phyloP scores from a whole-genome alignment of 208 protist genomes.

The Porcisia hertigi region DNA sequence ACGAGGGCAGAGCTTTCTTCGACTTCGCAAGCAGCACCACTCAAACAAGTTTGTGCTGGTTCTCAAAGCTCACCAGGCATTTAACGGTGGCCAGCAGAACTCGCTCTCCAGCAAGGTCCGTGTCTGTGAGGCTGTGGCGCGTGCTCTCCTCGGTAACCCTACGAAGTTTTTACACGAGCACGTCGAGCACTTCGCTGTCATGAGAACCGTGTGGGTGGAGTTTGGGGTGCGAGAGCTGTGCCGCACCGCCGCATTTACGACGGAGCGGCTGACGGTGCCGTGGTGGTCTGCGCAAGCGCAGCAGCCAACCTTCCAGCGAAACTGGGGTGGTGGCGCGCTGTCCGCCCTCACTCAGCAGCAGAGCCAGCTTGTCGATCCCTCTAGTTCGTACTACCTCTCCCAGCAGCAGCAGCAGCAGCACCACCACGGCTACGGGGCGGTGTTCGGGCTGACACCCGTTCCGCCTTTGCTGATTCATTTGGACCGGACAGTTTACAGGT shows the following conservation, averaged over 20 bases:
- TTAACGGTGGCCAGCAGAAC: slow-evolving; percentile 43
- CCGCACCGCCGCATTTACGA: slow-evolving; percentile 56
- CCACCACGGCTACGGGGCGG: background rate
- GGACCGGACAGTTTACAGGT: slow-evolving; percentile 54
- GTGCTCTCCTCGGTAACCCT: slow-evolving; percentile 46
- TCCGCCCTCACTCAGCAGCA: background rate
- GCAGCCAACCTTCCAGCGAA: slow-evolving; percentile 25
- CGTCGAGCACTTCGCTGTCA: slow-evolving; percentile 46
- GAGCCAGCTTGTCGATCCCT: slow-evolving; percentile 23
- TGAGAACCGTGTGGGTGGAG: slow-evolving; percentile 50
- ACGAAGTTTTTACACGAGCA: slow-evolving; percentile 53
- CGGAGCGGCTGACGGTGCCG: slow-evolving; percentile 49
- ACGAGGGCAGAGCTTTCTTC: slow-evolving; percentile 41
- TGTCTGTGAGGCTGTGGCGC: slow-evolving; percentile 56
- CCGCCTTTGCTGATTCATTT: slow-evolving; percentile 53
- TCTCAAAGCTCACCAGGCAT: slow-evolving; percentile 60
- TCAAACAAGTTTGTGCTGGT: slow-evolving; percentile 42
- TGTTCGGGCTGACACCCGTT: slow-evolving; percentile 7
- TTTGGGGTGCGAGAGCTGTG: slow-evolving; percentile 50
- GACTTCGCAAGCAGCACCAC: slow-evolving; percentile 49
- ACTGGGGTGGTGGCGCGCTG: slow-evolving; percentile 8
- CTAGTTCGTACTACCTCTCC: slow-evolving; percentile 20
- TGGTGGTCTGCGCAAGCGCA: slow-evolving; percentile 51
- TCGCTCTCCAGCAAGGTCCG: slow-evolving; percentile 37
- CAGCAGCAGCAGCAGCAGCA: slow-evolving; percentile 26